phyloP scores from a whole-genome alignment of 2,329 filamentous ascomycete species.

The Clarireedia monteithiana region DNA sequence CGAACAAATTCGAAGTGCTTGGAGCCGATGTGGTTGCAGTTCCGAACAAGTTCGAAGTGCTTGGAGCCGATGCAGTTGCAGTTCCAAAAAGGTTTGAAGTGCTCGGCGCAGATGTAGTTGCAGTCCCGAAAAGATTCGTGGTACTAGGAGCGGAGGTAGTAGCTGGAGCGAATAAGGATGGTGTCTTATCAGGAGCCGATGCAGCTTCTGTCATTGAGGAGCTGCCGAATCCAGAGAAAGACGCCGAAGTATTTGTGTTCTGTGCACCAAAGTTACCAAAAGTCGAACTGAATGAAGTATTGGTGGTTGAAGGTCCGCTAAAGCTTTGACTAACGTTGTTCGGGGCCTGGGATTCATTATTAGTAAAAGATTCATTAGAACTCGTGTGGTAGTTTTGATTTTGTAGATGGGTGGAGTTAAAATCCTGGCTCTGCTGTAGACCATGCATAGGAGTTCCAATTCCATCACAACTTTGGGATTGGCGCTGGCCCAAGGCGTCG shows the following conservation, averaged over 20 bases:
- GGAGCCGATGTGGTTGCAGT: slow-evolving; percentile 1
- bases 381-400: background rate
- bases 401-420: background rate
- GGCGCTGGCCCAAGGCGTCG: no score
- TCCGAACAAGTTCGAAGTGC: slow-evolving; percentile 6
- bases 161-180: background rate
- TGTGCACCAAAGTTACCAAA: background rate
- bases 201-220: background rate
- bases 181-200: background rate
- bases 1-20: slow-evolving; percentile 8
- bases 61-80: slow-evolving; percentile 1
- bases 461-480: no score
- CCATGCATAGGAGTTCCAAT: no score
- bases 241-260: background rate
- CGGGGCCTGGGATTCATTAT: background rate
- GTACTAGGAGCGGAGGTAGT: background rate
- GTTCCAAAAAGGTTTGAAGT: no score
- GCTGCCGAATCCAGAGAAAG: background rate
- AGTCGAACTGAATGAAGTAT: background rate
- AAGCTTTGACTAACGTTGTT: background rate
- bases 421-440: no score
- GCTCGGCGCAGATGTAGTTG: no score
- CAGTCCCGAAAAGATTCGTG: no score
- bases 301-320: background rate
- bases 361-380: background rate